Conservation (phyloP, 2,329 filamentous ascomycete species). For the Ascochyta rabiei region DNA sequence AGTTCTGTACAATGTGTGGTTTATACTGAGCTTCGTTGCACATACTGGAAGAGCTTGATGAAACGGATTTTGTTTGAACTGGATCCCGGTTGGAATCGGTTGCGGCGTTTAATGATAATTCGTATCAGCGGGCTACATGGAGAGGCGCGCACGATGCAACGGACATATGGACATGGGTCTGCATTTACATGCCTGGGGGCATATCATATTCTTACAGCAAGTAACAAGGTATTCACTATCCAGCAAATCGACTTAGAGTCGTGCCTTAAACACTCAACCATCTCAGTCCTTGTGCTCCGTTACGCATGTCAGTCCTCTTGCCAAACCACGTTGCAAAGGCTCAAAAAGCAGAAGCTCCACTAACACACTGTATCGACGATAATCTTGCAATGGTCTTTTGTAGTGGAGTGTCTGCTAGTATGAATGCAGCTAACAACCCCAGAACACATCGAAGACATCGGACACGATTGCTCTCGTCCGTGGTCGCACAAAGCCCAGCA, state of each 20-base stretch:
- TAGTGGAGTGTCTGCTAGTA: neutral
- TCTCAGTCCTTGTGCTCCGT: no score
- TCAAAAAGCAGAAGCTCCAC: neutral
- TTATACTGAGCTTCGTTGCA: slow-evolving; percentile 9
- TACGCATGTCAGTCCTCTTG: no score
- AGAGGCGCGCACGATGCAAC: slow-evolving; percentile 1
- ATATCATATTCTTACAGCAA: slow-evolving; percentile 7
- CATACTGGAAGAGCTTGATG: slow-evolving; percentile 4
- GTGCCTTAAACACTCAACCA: no score
- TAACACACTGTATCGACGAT: neutral
- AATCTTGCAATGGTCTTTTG: neutral
- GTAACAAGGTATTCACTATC: slow-evolving; percentile 10
- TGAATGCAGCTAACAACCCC: neutral
- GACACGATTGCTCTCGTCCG: neutral
- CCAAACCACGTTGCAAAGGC: neutral
- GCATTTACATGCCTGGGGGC: slow-evolving; percentile 12
- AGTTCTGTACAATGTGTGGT: slow-evolving; percentile 5
- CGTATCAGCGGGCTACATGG: neutral
- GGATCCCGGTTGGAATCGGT: neutral
- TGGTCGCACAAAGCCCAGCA: neutral
- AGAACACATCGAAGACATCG: neutral
- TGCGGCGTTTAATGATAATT: neutral
- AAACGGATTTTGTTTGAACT: neutral
- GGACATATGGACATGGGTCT: slow-evolving; percentile 7
- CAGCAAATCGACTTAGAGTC: neutral